phyloP scores from a whole-genome alignment of 2,329 filamentous ascomycete genomes.

The Magnaporthales sp. region DNA sequence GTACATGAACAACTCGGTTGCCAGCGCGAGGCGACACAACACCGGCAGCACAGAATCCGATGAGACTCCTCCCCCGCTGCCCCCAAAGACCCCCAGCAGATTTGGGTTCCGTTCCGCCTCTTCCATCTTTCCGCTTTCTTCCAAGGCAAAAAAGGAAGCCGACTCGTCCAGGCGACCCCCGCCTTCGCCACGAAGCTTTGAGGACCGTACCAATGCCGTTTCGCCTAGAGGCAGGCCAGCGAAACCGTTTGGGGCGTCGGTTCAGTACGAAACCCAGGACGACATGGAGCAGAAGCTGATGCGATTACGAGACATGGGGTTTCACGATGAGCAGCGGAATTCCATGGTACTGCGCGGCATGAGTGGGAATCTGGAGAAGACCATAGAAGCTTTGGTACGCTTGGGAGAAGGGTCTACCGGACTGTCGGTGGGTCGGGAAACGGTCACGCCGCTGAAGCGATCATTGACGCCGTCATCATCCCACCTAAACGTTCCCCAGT shows the following conservation, averaged over 20 bases:
- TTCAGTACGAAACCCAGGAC: slow-evolving; percentile 42
- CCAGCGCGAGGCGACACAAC: slow-evolving; percentile 24
- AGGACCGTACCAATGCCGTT: slow-evolving; percentile 24
- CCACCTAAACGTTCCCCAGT: slow-evolving; percentile 13
- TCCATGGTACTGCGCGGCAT: slow-evolving; percentile 72
- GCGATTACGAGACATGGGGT: slow-evolving; percentile 83
- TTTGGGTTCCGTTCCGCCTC: slow-evolving; percentile 50
- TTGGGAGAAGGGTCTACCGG: slow-evolving; percentile 60
- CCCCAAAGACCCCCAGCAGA: slow-evolving; percentile 57
- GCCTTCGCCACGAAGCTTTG: slow-evolving; percentile 23
- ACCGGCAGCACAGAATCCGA: slow-evolving; percentile 42
- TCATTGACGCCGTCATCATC: slow-evolving; percentile 44
- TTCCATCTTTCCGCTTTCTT: slow-evolving; percentile 58
- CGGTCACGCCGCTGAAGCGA: slow-evolving; percentile 25
- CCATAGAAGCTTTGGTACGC: slow-evolving; percentile 76
- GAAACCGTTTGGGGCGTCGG: slow-evolving; percentile 58
- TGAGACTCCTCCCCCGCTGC: slow-evolving; percentile 52
- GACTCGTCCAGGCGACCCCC: slow-evolving; percentile 21
- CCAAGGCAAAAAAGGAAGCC: slow-evolving; percentile 48
- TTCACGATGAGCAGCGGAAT: slow-evolving; percentile 75
- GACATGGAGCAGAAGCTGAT: slow-evolving; percentile 69
- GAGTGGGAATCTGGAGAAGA: slow-evolving; percentile 75
- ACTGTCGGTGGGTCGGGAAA: slow-evolving; percentile 24
- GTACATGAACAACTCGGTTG: slow-evolving; percentile 56
- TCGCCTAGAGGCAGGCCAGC: slow-evolving; percentile 53